phyloP scores from a whole-genome alignment of 139 green algal species.

The Zygnema circumcarinatum region DNA sequence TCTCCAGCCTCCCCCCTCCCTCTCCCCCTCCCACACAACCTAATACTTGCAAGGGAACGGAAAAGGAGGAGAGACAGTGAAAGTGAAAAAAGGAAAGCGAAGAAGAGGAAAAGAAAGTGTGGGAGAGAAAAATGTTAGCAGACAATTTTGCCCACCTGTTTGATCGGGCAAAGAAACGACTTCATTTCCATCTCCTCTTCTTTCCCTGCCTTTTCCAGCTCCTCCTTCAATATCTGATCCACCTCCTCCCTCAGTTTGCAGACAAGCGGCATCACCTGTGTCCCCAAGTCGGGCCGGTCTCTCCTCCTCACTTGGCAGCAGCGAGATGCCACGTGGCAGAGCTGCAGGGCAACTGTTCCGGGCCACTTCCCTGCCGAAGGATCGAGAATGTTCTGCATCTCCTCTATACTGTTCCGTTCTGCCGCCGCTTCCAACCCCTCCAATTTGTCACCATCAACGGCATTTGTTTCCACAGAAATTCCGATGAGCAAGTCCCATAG shows the following conservation, averaged over 20 bases:
- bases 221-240: background rate
- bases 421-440: background rate
- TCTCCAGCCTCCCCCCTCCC: no score
- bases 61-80: no score
- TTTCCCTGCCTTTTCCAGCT: background rate
- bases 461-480: background rate
- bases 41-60: no score
- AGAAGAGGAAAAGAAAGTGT: no score
- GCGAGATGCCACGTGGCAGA: constrained; percentile 3
- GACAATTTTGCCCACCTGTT: background rate
- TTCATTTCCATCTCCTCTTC: background rate
- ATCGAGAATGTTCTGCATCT: constrained; percentile 8
- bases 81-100: no score
- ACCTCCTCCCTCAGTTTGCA: background rate
- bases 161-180: background rate
- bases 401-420: constrained; percentile 5
- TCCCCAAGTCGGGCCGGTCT: constrained; percentile 23
- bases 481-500: constrained; percentile 41
- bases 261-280: constrained; percentile 13
- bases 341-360: background rate
- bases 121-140: no score
- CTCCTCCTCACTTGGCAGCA: constrained; percentile 21
- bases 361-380: constrained; percentile 38
- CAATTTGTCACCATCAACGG: background rate
- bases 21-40: no score